Conservation (phyloP, 2,329 filamentous ascomycete species). For the Madurella mycetomatis region DNA sequence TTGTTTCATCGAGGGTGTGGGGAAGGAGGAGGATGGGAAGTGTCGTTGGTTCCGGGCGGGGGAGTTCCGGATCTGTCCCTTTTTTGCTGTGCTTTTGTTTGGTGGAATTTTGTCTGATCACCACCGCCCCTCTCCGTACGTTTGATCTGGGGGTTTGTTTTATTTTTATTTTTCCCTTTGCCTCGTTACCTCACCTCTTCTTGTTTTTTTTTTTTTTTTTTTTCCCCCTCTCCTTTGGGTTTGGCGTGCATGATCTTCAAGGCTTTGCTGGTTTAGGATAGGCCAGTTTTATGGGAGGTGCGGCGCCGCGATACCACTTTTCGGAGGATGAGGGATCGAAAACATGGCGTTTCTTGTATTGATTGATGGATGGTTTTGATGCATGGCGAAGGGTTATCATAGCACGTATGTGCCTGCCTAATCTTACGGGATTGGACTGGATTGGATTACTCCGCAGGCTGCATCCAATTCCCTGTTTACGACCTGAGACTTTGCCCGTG, state of each 20-base stretch:
- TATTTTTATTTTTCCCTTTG: neutral
- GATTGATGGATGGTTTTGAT: neutral
- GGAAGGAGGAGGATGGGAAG: no score
- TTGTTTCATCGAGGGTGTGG: slow-evolving; percentile 1
- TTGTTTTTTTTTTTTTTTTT: neutral
- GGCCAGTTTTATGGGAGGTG: neutral
- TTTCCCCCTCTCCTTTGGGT: neutral
- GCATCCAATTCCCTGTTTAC: no score
- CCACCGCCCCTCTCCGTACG: no score
- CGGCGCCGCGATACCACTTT: slow-evolving; percentile 3
- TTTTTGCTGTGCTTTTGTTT: no score
- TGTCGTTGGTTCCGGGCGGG: no score
- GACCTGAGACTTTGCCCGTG: no score
- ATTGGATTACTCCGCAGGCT: no score
- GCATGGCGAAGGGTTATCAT: no score
- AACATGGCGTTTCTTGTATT: slow-evolving; percentile 4
- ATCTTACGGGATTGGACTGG: no score
- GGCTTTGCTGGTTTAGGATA: neutral
- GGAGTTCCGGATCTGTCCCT: no score
- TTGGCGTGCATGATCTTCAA: neutral
- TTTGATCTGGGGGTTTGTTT: neutral
- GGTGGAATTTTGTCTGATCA: no score
- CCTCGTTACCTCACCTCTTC: neutral
- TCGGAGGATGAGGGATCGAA: neutral
- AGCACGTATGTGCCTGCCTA: no score